A percentile compares a stretch with the other conserved stretches of the same genome.
Conservation (phyloP, 2,329 filamentous ascomycete species). For the Pezicula neosporulosa region DNA sequence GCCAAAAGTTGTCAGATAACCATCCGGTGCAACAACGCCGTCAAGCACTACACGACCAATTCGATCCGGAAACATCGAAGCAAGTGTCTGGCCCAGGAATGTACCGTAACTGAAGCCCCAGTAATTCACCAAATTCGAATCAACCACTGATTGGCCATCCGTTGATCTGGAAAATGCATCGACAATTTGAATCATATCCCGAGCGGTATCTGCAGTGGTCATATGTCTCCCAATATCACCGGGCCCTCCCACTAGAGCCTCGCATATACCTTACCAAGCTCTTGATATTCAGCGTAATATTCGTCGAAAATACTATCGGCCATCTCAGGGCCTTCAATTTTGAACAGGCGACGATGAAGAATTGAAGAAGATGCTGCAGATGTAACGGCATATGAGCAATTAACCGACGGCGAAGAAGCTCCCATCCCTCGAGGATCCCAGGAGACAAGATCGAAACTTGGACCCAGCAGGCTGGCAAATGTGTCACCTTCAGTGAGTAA, state of each 20-base stretch:
- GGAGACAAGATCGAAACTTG: conserved; percentile 36
- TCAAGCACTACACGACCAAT: conserved; percentile 36
- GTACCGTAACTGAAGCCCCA: conserved; percentile 48
- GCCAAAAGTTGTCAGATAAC: conserved; percentile 27
- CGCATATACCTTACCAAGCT: conserved; percentile 40
- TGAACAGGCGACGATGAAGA: neutral
- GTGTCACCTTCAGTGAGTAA: conserved; percentile 18
- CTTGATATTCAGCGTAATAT: conserved; percentile 40
- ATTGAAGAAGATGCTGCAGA: no score
- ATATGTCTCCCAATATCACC: conserved; percentile 32
- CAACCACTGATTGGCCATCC: conserved; percentile 1
- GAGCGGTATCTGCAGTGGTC: conserved; percentile 24
- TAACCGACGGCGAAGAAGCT: conserved; percentile 41
- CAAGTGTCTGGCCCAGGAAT: conserved; percentile 38
- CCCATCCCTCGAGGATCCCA: conserved; percentile 46
- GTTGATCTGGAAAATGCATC: conserved; percentile 22
- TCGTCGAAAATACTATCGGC: conserved; percentile 28
- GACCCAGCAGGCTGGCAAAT: conserved; percentile 32
- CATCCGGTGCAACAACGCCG: conserved; percentile 18
- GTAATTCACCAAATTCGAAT: conserved; percentile 35
- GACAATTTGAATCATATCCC: conserved; percentile 29
- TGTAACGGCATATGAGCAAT: conserved; percentile 32
- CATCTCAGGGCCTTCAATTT: neutral
- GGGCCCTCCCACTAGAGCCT: conserved; percentile 37
- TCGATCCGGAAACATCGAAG: conserved; percentile 37